These are phyloP conservation scores for Penicillium sp. DNA, from an alignment of 2,329 filamentous ascomycete species.

Conservation along the genomic window DNA sequence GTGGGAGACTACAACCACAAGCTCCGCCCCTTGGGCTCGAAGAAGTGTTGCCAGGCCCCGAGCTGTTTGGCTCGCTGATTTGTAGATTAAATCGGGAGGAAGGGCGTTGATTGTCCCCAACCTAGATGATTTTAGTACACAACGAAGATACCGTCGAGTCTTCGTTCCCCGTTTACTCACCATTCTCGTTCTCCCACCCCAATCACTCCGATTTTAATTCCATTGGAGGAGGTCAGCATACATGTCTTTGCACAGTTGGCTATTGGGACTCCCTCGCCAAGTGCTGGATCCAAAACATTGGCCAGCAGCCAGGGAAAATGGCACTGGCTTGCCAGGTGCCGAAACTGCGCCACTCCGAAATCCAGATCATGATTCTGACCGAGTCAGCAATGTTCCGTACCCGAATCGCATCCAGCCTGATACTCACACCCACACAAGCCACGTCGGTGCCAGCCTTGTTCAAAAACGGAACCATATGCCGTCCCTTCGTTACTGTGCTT, in stretches of 20 bases:
- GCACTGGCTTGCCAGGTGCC: constrained; percentile 65
- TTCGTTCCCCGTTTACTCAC: constrained; percentile 30
- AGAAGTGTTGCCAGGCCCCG: constrained; percentile 67
- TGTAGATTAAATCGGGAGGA: constrained; percentile 75
- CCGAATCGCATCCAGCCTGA: constrained; percentile 3
- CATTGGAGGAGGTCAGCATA: constrained; percentile 74
- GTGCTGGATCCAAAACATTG: constrained; percentile 76
- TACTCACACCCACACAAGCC: constrained; percentile 71
- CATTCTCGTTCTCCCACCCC: constrained; percentile 83
- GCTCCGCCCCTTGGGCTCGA: constrained; percentile 69
- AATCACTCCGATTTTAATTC: constrained; percentile 78
- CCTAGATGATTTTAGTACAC: constrained; percentile 33
- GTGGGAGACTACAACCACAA: constrained; percentile 77
- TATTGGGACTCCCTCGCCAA: constrained; percentile 68
- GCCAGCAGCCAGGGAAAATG: constrained; percentile 84
- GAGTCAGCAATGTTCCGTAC: constrained; percentile 9
- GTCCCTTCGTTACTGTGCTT: constrained; percentile 80
- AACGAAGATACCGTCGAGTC: neutral
- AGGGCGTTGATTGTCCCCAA: constrained; percentile 81
- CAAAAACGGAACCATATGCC: constrained; percentile 82
- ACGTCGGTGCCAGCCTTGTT: constrained; percentile 72
- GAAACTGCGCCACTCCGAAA: constrained; percentile 78
- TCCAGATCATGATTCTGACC: constrained; percentile 81
- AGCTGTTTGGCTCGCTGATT: constrained; percentile 69
- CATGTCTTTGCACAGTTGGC: constrained; percentile 68